Percentiles rank a stretch among this genome's conserved stretches.
These are phyloP conservation scores for Saccharomycopsis malanga DNA, from an alignment of 805 yeast genomes.

Conservation along the genomic window DNA sequence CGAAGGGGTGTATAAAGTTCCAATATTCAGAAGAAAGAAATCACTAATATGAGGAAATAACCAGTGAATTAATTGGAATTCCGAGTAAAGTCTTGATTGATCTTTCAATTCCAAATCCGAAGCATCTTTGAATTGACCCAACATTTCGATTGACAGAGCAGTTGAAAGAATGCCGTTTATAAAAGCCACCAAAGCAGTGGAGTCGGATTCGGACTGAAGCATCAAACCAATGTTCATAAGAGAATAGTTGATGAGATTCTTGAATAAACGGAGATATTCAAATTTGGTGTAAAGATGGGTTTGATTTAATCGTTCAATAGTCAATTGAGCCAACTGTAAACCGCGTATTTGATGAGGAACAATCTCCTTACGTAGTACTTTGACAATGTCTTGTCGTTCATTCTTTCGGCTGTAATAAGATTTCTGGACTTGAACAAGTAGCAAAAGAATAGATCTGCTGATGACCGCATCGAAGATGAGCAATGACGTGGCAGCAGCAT, in stretches of 20 bases:
- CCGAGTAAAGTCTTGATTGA: not conserved
- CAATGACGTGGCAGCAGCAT: not conserved
- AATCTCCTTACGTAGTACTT: slow-evolving; percentile 34
- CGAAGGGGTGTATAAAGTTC: slow-evolving; percentile 7
- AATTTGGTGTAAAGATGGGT: not conserved
- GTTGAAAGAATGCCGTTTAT: slow-evolving; percentile 13
- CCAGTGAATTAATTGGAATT: slow-evolving; percentile 1
- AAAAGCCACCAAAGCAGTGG: slow-evolving; percentile 8
- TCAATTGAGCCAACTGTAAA: slow-evolving; percentile 2
- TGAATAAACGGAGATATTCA: slow-evolving; percentile 2
- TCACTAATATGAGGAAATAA: slow-evolving; percentile 1
- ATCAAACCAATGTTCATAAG: slow-evolving; percentile 12
- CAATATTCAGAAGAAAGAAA: slow-evolving; percentile 7
- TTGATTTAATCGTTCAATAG: slow-evolving; percentile 3
- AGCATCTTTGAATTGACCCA: not conserved
- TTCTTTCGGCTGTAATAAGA: slow-evolving; percentile 34
- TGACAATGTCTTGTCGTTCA: slow-evolving; percentile 74
- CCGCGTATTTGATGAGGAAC: not conserved
- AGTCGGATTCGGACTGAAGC: slow-evolving; percentile 3
- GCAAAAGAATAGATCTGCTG: slow-evolving; percentile 1
- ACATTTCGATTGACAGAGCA: not conserved
- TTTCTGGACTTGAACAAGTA: slow-evolving; percentile 6
- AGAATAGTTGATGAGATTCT: slow-evolving; percentile 11
- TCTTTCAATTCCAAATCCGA: not conserved
- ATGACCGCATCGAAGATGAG: slow-evolving; percentile 9